Evolutionary conservation across 2,329 filamentous ascomycete genomes (phyloP).

Genomic region (Exophiala sp.): DNA sequence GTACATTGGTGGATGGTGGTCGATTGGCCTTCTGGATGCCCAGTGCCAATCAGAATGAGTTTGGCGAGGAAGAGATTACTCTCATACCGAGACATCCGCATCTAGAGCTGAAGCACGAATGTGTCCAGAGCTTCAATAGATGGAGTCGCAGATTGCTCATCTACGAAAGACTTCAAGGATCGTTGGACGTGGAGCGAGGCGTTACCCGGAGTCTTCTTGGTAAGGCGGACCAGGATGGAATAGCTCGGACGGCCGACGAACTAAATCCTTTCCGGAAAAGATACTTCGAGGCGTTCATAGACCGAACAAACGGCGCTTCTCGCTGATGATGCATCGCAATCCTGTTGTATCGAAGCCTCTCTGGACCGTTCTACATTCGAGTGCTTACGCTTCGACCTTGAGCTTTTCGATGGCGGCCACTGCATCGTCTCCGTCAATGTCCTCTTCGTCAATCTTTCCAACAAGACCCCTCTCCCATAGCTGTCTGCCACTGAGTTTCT

Average conservation of each 20-base stretch:
- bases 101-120: constrained; percentile 70
- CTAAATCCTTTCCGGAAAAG: constrained; percentile 64
- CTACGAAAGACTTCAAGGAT: constrained; percentile 68
- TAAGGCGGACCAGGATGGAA: constrained; percentile 42
- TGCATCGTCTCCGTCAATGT: constrained; percentile 63
- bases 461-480: constrained; percentile 74
- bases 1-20: constrained; percentile 72
- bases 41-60: constrained; percentile 74
- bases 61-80: constrained; percentile 62
- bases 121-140: constrained; percentile 83
- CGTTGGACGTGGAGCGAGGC: constrained; percentile 21
- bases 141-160: constrained; percentile 90
- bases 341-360: background rate
- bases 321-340: background rate
- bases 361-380: background rate
- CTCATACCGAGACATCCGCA: constrained; percentile 58
- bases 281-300: constrained; percentile 26
- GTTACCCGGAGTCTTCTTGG: background rate
- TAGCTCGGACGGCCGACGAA: constrained; percentile 58
- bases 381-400: constrained; percentile 55
- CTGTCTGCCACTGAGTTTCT: constrained; percentile 68
- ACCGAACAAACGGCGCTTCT: constrained; percentile 12
- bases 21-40: constrained; percentile 97
- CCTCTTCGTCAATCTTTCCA: constrained; percentile 62
- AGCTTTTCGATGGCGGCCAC: constrained; percentile 64